Base-by-base conservation (phyloP, 345 rosid species). In the Barbarea vulgaris region DNA sequence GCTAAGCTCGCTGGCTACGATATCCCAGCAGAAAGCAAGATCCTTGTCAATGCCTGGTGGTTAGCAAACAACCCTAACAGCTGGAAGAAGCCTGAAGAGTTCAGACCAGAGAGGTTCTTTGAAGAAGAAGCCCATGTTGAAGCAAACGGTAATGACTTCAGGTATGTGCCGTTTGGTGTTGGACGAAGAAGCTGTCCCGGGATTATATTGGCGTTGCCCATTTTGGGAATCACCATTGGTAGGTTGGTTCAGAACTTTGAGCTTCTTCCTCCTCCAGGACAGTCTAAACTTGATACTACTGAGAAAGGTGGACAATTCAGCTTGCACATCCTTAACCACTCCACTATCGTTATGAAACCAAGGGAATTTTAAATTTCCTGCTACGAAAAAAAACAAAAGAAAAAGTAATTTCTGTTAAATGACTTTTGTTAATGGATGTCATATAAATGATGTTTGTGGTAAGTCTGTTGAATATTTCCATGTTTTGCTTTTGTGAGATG, bases 111-210 rank as follows among this genome's bases (percentile, higher is more conserved):
- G 86, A 84, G 99, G 90, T 92, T 95, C 85, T 69, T 95, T 50
- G 90, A 95, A 75, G 99, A 95, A 84, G 99, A 95, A 64, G 77
- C 90, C 0, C 90, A 92, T 65, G 98, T 95, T 12, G 99, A 95
- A 76, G 96, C 99, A 0, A 95, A 81, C 8, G 99, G 99, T 11
- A 95, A 95, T 25, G 99, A 95, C 75, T 92, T 88, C 84, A 84
- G 90, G 68, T 95, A 85, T 80, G 92, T 95, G n/a, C 99, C 99
- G 1, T 95, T 95, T 4, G 99, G 99, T 11, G 99, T 87, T 0
- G 99, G 99, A 12, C 84, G 99, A 48, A 87, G 99, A 77, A 95
- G 99, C 78, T 95, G 99, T 81, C 99, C 99, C 0, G 99, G 99
- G 52, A 95, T 95, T 44, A 95, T 95, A 28, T 88, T 95, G 36